Percentiles rank a stretch among this genome's conserved stretches.
Conservation (phyloP, 2,329 filamentous ascomycete genomes). For the Alternaria brassicae region DNA sequence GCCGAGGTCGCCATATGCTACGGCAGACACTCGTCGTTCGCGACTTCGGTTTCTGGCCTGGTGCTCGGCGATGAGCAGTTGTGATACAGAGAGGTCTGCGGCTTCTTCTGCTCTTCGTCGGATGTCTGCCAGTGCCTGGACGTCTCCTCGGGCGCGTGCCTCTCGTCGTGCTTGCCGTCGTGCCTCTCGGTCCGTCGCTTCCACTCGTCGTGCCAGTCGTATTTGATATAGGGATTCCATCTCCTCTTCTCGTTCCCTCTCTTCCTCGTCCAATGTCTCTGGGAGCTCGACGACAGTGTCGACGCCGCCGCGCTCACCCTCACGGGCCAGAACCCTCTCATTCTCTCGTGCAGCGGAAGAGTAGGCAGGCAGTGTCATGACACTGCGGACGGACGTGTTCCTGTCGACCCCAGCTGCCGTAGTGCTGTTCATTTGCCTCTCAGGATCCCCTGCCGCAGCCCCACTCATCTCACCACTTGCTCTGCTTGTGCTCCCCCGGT, state of each 20-base stretch:
- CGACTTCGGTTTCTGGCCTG: constrained; percentile 62
- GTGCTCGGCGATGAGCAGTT: constrained; percentile 64
- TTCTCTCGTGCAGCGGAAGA: constrained; percentile 73
- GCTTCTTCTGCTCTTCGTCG: constrained; percentile 59
- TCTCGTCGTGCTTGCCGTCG: constrained; percentile 73
- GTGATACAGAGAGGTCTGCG: constrained; percentile 50
- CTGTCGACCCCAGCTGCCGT: constrained; percentile 68
- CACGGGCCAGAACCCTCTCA: constrained; percentile 84
- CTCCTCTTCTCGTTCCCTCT: constrained; percentile 79
- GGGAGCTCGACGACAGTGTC: constrained; percentile 89
- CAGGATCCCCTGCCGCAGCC: constrained; percentile 31
- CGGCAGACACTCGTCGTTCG: constrained; percentile 73
- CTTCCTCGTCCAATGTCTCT: constrained; percentile 79
- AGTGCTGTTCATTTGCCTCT: constrained; percentile 32
- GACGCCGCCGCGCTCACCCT: constrained; percentile 90
- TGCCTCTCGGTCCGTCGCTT: constrained; percentile 79
- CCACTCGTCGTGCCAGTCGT: constrained; percentile 75
- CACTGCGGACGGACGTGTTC: constrained; percentile 86
- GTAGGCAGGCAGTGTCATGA: constrained; percentile 92
- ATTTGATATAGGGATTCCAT: constrained; percentile 96
- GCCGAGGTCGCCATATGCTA: constrained; percentile 78
- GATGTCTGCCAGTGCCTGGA: constrained; percentile 67
- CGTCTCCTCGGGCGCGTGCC: constrained; percentile 75
- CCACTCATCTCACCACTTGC: constrained; percentile 43
- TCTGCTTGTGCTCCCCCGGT: constrained; percentile 29